Base-by-base conservation (phyloP, 768 basidiomycete genomes). In the Mycena floridula region DNA sequence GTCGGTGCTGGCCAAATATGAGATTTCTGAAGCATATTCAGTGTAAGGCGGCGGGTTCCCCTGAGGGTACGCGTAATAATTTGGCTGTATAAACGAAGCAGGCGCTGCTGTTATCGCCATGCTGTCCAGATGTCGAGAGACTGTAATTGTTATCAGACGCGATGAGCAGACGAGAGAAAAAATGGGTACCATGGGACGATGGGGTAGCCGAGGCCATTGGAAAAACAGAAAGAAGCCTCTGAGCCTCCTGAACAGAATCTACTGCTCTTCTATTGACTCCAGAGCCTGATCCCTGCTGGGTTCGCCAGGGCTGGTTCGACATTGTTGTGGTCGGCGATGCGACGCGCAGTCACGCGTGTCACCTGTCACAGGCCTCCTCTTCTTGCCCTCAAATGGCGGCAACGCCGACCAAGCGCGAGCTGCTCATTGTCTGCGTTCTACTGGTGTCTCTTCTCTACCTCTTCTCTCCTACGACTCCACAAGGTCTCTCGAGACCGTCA, bases 201-300 rank as follows among this genome's bases (percentile, higher is more conserved):
- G 86, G 85, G 4, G 81, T 85, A 22, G 82, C 81, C 47, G 86
- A 88, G 28, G 82, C 82, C 54, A 82, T 72, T 28, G 88, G 84
- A 59, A 87, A 89, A 25, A 75, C 68, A 4, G 78, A 74, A 37
- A 86, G 69, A 21, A 89, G 62, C 42, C 73, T 64, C 50, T 86
- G 85, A 2, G 84, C 80, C 59, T 81, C 79, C 40, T 85, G 80
- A 3, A 81, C 80, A 4, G 80, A 67, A 16, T 32, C 28, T 16
- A 16, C 16, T 16, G n/a, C n/a, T n/a, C n/a, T n/a, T n/a, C n/a
- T n/a, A n/a, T n/a, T n/a, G n/a, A n/a, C n/a, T n/a, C n/a, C n/a
- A n/a, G n/a, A n/a, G n/a, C n/a, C n/a, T n/a, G n/a, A n/a, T n/a
- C n/a, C n/a, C n/a, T n/a, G n/a, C n/a, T n/a, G n/a, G n/a, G n/a